Percentiles rank a stretch among this genome's conserved stretches.
Evolutionary conservation across 495 filamentous ascomycete species (phyloP).

Genomic region (Talaromyces trachyspermus): DNA sequence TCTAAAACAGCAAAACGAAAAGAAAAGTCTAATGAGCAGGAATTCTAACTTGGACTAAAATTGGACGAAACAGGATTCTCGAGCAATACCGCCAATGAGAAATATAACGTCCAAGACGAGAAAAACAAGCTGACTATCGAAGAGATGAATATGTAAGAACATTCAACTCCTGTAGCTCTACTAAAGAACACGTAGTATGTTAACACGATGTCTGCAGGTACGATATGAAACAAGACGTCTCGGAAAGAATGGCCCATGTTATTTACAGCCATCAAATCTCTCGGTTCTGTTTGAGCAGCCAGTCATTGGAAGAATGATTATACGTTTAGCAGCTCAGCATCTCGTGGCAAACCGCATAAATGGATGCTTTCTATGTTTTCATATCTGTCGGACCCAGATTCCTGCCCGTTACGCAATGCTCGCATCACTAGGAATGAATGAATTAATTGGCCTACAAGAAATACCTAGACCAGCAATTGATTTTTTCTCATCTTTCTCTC

Average conservation of each 20-base stretch:
- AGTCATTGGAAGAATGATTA: no score
- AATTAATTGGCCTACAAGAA: neutral
- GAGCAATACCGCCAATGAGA: conserved; percentile 31
- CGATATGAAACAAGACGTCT: conserved; percentile 43
- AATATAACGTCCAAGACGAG: conserved; percentile 40
- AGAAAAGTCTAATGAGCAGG: no score
- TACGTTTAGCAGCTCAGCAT: no score
- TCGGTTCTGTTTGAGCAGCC: no score
- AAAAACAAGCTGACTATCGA: conserved; percentile 44
- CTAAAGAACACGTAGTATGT: neutral
- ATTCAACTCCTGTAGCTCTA: neutral
- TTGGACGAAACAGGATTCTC: conserved; percentile 43
- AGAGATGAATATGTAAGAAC: conserved; percentile 44
- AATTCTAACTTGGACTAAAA: neutral
- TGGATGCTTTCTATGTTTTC: neutral
- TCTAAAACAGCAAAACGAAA: neutral
- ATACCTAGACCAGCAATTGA: no score
- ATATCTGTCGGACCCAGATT: neutral
- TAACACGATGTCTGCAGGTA: conserved; percentile 24
- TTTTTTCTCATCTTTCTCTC: no score
- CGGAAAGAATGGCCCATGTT: conserved; percentile 24
- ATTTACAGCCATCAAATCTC: neutral
- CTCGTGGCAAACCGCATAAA: no score
- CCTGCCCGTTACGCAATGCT: neutral
- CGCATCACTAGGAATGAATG: neutral